A percentile compares a stretch with the other conserved stretches of the same genome.
These are phyloP conservation scores for Leucaena leucocephala DNA, from an alignment of 306 rosid genomes.

Conservation along the genomic window DNA sequence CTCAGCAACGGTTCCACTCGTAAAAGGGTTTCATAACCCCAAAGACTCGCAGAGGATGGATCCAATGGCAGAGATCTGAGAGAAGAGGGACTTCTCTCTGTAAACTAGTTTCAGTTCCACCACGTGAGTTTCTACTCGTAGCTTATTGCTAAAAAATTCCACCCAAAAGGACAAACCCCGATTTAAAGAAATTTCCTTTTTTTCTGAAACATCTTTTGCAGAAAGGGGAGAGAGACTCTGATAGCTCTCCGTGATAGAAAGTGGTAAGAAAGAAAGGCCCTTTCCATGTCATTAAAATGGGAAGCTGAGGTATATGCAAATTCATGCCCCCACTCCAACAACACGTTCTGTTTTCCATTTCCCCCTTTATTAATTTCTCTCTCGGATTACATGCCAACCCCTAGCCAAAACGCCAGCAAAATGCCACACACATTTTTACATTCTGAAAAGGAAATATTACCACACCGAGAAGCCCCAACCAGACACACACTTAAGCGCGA, in stretches of 20 bases:
- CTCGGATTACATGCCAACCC: slow-evolving; percentile 11
- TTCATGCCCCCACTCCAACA: background rate
- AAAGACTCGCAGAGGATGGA: background rate
- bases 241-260: slow-evolving; percentile 35
- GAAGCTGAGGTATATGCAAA: slow-evolving; percentile 29
- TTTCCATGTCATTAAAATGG: slow-evolving; percentile 33
- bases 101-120: background rate
- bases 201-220: slow-evolving; percentile 27
- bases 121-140: slow-evolving; percentile 52
- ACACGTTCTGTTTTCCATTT: background rate
- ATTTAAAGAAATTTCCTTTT: slow-evolving; percentile 18
- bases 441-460: background rate
- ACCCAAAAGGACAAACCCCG: slow-evolving; percentile 22
- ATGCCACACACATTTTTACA: background rate
- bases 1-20: background rate
- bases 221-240: slow-evolving; percentile 26
- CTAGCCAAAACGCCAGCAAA: background rate
- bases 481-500: slow-evolving; percentile 41
- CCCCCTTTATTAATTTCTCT: background rate
- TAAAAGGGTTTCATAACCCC: no score
- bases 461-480: background rate
- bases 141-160: slow-evolving; percentile 22
- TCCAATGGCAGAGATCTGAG: slow-evolving; percentile 23
- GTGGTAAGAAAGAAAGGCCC: slow-evolving; percentile 24
- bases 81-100: background rate